phyloP scores from a whole-genome alignment of 148 eudicot species.

The Fagopyrum homotropicum region DNA sequence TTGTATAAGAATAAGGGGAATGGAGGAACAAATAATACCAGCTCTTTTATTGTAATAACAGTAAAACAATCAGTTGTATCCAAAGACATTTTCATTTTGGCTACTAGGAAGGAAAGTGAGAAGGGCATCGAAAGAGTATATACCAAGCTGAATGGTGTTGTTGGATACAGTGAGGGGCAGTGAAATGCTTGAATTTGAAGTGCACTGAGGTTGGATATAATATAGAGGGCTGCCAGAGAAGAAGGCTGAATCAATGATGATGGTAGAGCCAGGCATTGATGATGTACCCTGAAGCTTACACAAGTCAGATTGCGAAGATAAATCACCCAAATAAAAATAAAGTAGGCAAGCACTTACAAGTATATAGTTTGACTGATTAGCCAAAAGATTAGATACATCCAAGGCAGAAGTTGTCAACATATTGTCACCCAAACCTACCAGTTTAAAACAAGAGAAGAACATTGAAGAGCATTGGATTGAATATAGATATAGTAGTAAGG shows the following conservation, averaged over 20 bases:
- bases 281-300: constrained; percentile 61
- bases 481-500: not conserved
- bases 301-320: not conserved
- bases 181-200: constrained; percentile 37
- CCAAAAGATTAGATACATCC: constrained; percentile 38
- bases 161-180: constrained; percentile 28
- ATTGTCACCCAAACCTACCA: constrained; percentile 49
- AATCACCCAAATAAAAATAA: not conserved
- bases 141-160: not conserved
- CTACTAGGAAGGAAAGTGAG: not conserved
- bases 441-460: not conserved
- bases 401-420: constrained; percentile 35
- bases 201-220: constrained; percentile 51
- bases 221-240: constrained; percentile 52
- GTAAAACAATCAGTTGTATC: too few relatives aligned
- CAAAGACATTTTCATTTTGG: too few relatives aligned
- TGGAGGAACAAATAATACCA: not conserved
- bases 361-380: constrained; percentile 39
- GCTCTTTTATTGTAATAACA: not conserved
- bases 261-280: constrained; percentile 28
- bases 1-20: not conserved
- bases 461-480: not conserved
- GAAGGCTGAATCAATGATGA: constrained; percentile 66
- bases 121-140: not conserved
- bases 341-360: constrained; percentile 43